Evolutionary conservation across 768 basidiomycete species (phyloP), one percentile per base, ranked within the genome.

Genomic region (Ramaria sp.): DNA sequence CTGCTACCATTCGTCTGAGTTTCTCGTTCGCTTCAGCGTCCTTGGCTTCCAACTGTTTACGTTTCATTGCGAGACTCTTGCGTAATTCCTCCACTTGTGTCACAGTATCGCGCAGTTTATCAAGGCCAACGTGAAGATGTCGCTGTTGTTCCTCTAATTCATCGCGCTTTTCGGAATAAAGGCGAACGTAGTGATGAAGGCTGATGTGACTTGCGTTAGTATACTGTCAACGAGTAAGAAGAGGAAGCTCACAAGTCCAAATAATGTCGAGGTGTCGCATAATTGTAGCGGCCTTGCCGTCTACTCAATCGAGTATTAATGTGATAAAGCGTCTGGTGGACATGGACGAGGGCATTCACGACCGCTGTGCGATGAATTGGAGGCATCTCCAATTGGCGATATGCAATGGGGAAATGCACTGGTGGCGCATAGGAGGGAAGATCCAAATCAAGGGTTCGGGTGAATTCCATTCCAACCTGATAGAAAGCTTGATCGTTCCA

Each of bases 401-500:
- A 95, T 1, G 87, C 87, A 63, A 91, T 78, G 1, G 94, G 94
- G 84, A 97, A 97, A 61, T 85, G 77, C 15, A 74, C 66, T 9
- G 93, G 90, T 9, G 92, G 82, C 20, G 70, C 75, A 71, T 94
- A 98, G 0, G 84, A 80, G 4, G 88, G 77, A 38, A 91, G 70
- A 65, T 98, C 96, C 61, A 99, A 79, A 70, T 98, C 96, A 62
- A 99, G 78, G 0, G 88, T 86, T 53, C 89, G 81, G 1, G 95
- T 98, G 70, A 99, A 95, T 70, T 98, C 96, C 77, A 88, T 83
- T 43, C 90, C 96, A 59, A 99, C 96, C 75, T 98, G 96, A 67
- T 88, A 98, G 71, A 98, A 89, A 0, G 96, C 94, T 67, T 97
- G 94, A 63, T 96, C 92, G 15, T 94, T 92, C 96, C 96, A 99